phyloP scores from a whole-genome alignment of 163 green algal genomes.

The Scenedesmus sp. region DNA sequence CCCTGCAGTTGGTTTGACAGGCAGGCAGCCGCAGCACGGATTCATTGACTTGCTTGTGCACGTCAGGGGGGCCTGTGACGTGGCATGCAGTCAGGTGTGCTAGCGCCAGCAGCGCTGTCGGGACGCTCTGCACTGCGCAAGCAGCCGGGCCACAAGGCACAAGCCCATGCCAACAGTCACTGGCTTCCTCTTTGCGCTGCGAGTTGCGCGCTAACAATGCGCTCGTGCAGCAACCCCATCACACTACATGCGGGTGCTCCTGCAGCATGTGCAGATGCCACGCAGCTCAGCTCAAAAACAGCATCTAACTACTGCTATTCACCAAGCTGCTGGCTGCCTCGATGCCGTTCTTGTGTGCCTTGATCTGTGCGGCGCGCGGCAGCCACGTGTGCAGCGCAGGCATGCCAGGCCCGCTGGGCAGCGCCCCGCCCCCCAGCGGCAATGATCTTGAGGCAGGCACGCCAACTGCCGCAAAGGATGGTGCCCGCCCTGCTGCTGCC shows the following conservation, averaged over 20 bases:
- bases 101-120: no score
- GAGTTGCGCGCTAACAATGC: no score
- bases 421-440: background rate
- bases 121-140: no score
- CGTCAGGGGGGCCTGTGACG: no score
- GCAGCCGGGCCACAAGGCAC: no score
- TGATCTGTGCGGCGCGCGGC: constrained; percentile 11
- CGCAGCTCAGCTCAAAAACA: background rate
- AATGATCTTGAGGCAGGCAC: background rate
- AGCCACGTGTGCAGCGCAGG: constrained; percentile 16
- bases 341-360: constrained; percentile 46
- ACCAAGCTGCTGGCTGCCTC: background rate
- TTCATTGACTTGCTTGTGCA: background rate
- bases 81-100: background rate
- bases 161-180: no score
- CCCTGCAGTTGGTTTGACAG: background rate
- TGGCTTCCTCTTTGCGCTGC: no score
- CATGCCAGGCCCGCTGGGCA: background rate
- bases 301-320: background rate
- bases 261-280: background rate
- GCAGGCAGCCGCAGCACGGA: background rate
- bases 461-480: constrained; percentile 7
- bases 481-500: background rate
- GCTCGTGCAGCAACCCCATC: no score
- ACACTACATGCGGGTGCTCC: no score